Evolutionary conservation across 1,284 basidiomycete species (phyloP), one percentile per base, ranked within the genome.

Genomic region (Trichosporon ovoides): DNA sequence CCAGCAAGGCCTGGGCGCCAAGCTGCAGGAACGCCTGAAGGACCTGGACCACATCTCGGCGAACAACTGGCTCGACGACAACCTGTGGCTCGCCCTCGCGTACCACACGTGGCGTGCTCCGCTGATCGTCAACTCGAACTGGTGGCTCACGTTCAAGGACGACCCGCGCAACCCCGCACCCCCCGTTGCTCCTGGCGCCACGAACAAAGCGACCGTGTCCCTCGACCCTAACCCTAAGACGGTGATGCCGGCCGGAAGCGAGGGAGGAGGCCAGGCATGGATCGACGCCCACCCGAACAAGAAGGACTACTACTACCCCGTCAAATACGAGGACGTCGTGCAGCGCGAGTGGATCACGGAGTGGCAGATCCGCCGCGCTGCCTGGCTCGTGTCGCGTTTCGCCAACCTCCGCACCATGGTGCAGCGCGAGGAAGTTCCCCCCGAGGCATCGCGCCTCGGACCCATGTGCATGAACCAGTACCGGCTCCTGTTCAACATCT

Each of bases 51-150:
- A 83, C 66, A 80, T 81, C 2, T 94, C 92, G 7, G 89, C 90
- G 0, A 82, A 88, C 76, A 97, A 96, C 75, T 98, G 95, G 95
- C 83, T 98, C 13, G 85, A 96, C 68, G 94, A 98, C 77, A 91
- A 90, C 56, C 88, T 94, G 69, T 98, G 95, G 95, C 80, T 87
- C 58, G 86, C 88, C 66, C 87, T 89, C 66, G 87, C 91, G 0
- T 98, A 98, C 77, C 85, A 91, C 62, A 88, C 92, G 77, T 91
- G 87, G 86, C 84, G 94, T 48, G 84, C 85, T 1, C 91, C 95
- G 0, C 80, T 98, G 33, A 81, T 91, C 58, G 79, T 98, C 69
- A 90, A 98, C 78, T 95, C 92, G 10, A 97, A 98, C 72, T 98
- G 94, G 94, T 98, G 94, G 94, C 81, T 97, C 46, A 82, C 91